Evolutionary conservation across 345 rosid genomes (phyloP), one percentile per base, ranked within the genome.

Genomic region (Hevea brasiliensis): DNA sequence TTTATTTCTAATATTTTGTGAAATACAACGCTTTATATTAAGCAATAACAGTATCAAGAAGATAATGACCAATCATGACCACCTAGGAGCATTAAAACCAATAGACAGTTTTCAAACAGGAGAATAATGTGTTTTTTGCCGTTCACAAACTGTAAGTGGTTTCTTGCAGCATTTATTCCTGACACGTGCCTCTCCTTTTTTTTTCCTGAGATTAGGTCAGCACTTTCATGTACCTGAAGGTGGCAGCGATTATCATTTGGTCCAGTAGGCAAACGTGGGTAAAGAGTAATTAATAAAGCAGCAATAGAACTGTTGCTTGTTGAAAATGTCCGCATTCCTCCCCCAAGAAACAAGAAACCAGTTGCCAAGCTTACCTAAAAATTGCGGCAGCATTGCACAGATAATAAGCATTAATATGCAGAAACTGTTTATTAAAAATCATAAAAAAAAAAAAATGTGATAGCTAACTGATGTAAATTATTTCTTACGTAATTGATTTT

Each of bases 201-300:
- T n/a, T n/a, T n/a, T n/a, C n/a, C n/a, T n/a, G n/a, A n/a, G n/a
- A 20, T 32, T 59, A 67, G 20, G 6, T 60, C 24, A 62, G 59
- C 50, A 61, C 59, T 69, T 55, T 65, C 55, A 68, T 47, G 65
- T 85, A 90, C 99, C 99, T 92, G 99, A 75, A 95, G 98, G 83
- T 95, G 99, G 89, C 98, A 95, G 53, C 98, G 97, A 61, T 95
- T 95, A 81, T 95, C 99, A 82, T 94, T 90, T 77, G 98, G 96
- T 79, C 98, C 98, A 67, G 96, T 83, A 63, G 98, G 98, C 76
- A 94, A 85, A 61, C 95, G 89, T 64, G 98, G 98, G 72, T 94
- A 94, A 65, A 92, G 92, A 48, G 95, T 84, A 80, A 94, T 88
- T 59, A 94, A 89, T 76, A 94, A 84, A 81, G 93, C 89, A 72